Evolutionary conservation across 257 asterid genomes (phyloP).

Genomic region (Capsicum baccatum): DNA sequence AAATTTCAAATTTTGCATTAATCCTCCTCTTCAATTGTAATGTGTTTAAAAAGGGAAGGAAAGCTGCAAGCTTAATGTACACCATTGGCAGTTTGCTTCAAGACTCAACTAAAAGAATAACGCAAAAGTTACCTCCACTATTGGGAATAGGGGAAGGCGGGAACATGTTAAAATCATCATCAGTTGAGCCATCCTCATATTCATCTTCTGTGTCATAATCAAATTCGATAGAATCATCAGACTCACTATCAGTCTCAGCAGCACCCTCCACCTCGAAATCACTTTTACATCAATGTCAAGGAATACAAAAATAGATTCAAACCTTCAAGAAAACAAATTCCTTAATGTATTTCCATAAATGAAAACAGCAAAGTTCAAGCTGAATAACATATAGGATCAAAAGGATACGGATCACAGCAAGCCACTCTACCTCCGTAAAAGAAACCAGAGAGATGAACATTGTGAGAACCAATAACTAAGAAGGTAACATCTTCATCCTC

Average conservation of each 20-base stretch:
- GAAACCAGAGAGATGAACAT: slow-evolving; percentile 94
- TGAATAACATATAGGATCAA: not conserved
- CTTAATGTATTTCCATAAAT: not conserved
- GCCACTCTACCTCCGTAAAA: slow-evolving; percentile 62
- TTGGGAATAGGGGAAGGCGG: slow-evolving; percentile 60
- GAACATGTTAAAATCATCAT: slow-evolving; percentile 56
- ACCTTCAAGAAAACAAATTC: not conserved
- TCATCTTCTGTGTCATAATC: slow-evolving; percentile 57
- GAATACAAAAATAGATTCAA: slow-evolving; percentile 37
- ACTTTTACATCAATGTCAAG: slow-evolving; percentile 55
- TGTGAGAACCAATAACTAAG: slow-evolving; percentile 68
- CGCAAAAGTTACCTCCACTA: slow-evolving; percentile 68
- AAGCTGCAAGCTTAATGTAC: not conserved
- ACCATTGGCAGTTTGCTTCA: not conserved
- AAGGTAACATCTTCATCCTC: slow-evolving; percentile 83
- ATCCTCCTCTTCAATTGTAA: not conserved
- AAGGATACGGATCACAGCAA: slow-evolving; percentile 67
- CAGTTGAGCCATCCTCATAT: slow-evolving; percentile 55
- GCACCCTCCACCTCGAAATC: slow-evolving; percentile 54
- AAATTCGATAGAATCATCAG: slow-evolving; percentile 48
- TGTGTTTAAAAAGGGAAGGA: not conserved
- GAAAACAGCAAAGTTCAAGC: not conserved
- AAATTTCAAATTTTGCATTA: slow-evolving; percentile 3
- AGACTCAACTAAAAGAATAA: slow-evolving; percentile 8
- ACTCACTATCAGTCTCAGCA: slow-evolving; percentile 51